Conservation (phyloP, 805 yeast genomes). For the Wickerhamomyces chaumierensis region DNA sequence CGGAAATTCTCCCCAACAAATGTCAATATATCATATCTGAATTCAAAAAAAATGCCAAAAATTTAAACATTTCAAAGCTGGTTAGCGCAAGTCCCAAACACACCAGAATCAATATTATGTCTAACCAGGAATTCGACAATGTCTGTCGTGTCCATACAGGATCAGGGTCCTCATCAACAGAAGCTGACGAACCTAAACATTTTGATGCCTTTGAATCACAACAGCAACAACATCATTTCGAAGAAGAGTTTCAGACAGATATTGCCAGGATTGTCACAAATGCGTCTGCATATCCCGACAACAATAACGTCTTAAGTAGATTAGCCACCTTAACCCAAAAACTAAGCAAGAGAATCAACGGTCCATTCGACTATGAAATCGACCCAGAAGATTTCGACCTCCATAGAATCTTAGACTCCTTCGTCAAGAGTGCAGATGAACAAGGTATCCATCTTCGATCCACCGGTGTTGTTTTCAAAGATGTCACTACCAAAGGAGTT, state of each 20-base stretch:
- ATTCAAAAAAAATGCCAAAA: too few species aligned
- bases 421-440: conserved; percentile 26
- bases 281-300: not conserved
- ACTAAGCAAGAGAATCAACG: not conserved
- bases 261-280: not conserved
- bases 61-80: too few species aligned
- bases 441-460: conserved; percentile 35
- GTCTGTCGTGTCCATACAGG: too few species aligned
- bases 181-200: too few species aligned
- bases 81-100: too few species aligned
- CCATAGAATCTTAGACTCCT: conserved; percentile 21
- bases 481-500: conserved; percentile 3
- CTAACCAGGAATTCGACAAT: too few species aligned
- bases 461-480: conserved; percentile 25
- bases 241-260: not conserved
- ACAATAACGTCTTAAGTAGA: not conserved
- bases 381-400: conserved; percentile 31
- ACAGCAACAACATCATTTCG: not conserved
- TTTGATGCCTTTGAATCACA: too few species aligned
- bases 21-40: too few species aligned
- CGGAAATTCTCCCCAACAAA: too few species aligned
- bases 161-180: too few species aligned
- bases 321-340: not conserved
- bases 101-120: too few species aligned
- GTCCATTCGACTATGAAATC: conserved; percentile 5